Evolutionary conservation across 768 basidiomycete genomes (phyloP).

Genomic region (Panaeolus cyanescens): DNA sequence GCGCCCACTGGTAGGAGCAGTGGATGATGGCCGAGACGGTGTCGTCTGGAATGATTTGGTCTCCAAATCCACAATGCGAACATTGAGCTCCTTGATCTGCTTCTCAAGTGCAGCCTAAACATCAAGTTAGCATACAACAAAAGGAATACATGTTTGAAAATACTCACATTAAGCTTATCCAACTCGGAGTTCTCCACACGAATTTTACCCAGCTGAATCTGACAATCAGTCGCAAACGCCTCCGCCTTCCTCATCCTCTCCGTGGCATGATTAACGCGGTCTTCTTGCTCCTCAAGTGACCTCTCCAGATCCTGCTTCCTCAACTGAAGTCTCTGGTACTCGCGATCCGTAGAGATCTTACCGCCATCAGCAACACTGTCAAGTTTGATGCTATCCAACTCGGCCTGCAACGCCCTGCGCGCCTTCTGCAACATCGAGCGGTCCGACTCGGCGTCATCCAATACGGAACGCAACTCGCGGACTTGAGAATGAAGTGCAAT

Average conservation of each 20-base stretch:
- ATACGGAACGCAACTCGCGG: constrained; percentile 74
- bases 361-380: constrained; percentile 65
- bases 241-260: constrained; percentile 86
- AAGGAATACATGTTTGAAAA: not conserved
- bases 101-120: constrained; percentile 79
- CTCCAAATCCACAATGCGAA: constrained; percentile 81
- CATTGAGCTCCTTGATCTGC: constrained; percentile 81
- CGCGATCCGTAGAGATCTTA: constrained; percentile 53
- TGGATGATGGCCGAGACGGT: not conserved
- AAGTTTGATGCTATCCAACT: constrained; percentile 78
- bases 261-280: constrained; percentile 68
- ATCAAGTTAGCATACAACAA: constrained; percentile 7
- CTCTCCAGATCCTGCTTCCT: constrained; percentile 84
- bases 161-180: constrained; percentile 71
- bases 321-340: constrained; percentile 47
- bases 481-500: constrained; percentile 85
- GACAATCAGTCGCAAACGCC: constrained; percentile 70
- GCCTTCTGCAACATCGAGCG: constrained; percentile 79
- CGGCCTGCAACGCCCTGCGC: constrained; percentile 75
- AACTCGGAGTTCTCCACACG: constrained; percentile 82
- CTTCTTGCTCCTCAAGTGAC: constrained; percentile 76
- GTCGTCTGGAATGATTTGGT: constrained; percentile 51
- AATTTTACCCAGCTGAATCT: constrained; percentile 73
- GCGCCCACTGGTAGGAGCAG: not conserved
- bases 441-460: constrained; percentile 87